Evolutionary conservation across 805 yeast species (phyloP), one percentile per base, ranked within the genome.

Genomic region (Danielozyma ontarioensis): DNA sequence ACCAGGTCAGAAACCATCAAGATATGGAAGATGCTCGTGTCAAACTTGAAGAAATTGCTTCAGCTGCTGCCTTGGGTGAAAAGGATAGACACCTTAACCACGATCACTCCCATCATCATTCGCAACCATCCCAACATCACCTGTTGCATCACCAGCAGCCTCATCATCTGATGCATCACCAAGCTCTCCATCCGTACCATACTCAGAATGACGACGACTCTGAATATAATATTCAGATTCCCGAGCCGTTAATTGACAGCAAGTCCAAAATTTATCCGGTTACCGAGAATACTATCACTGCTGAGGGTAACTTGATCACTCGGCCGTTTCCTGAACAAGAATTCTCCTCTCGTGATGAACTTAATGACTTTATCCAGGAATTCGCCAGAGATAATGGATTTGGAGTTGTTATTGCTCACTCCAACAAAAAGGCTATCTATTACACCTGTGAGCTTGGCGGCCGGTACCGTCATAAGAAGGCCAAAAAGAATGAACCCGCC

Each of bases 401-500:
- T 55, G 78, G 78, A 4, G 74, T 74, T 29, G 79, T 75, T 14
- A 74, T 74, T 50, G 76, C 78, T 17, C 78, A 74, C 53, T 72
- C 77, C 23, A 74, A 74, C 50, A 67, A 64, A 39, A 74, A 74
- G 50, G 79, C 79, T 23, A 74, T 74, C 39, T 74, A 74, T 51
- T 74, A 72, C 50, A 74, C 78, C 7, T 74, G 80, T 50, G 78
- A 74, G 49, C 55, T 74, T 28, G 80, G 80, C 28, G 80, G 80
- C 16, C 58, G 70, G 17, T 74, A 74, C 46, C 58, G 80, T 36
- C 76, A 72, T 44, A 73, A 73, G 48, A 68, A 70, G 37, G 51
- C 48, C 25, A 50, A 49, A 36, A 36, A 36, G 36, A 42, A 41
- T 11, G 16, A 13, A 17, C 41, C 35, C 42, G 50, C 39, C 48